Percentiles rank a stretch among this genome's conserved stretches.
phyloP scores from a whole-genome alignment of 352 stramenopile genomes.

The Pythium vanterpoolii region DNA sequence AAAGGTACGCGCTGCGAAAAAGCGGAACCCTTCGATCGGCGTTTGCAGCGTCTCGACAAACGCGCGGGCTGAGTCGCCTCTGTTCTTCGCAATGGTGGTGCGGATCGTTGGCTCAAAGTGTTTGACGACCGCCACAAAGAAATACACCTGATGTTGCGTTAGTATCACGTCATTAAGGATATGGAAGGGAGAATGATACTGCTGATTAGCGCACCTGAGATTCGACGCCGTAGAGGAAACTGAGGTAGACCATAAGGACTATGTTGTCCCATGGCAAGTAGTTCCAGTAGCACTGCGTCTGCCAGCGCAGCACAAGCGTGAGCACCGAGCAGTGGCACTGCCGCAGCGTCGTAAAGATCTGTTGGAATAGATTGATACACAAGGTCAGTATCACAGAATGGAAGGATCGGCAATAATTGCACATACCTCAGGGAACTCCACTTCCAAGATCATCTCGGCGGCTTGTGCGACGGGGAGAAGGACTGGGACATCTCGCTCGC shows the following conservation, averaged over 20 bases:
- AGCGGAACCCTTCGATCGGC: constrained; percentile 48
- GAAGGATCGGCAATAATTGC: neutral
- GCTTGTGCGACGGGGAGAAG: constrained; percentile 32
- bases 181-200: neutral
- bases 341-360: constrained; percentile 43
- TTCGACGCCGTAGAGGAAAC: constrained; percentile 49
- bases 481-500: neutral
- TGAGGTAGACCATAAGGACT: constrained; percentile 48
- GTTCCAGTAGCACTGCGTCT: constrained; percentile 65
- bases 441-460: constrained; percentile 41
- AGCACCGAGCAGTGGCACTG: constrained; percentile 47
- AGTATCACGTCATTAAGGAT: neutral
- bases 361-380: neutral
- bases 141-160: constrained; percentile 37
- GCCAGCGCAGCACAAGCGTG: constrained; percentile 45
- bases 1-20: constrained; percentile 33
- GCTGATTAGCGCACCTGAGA: constrained; percentile 43
- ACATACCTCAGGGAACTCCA: constrained; percentile 50
- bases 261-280: constrained; percentile 67
- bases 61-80: constrained; percentile 23
- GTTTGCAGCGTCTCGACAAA: constrained; percentile 35
- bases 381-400: neutral
- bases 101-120: constrained; percentile 47
- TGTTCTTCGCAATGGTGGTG: constrained; percentile 26
- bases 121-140: constrained; percentile 40